Base-by-base conservation (phyloP, 1,284 basidiomycete genomes). In the Grifola frondosa region DNA sequence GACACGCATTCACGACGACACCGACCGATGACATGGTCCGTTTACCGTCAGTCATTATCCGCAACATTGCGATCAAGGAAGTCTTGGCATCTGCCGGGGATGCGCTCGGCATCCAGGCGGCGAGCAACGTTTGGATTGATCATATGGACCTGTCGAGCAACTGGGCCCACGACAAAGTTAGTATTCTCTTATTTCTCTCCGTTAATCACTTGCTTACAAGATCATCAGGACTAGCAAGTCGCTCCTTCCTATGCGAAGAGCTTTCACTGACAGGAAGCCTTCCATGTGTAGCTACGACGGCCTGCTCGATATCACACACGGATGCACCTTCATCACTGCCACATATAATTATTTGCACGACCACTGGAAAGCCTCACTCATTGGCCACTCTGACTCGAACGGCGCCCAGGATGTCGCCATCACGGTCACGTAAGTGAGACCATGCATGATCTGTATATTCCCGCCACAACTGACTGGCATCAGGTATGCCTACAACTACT, bases 41-140 rank as follows among this genome's bases (percentile, higher is more conserved):
- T n/a, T n/a, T n/a, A n/a, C n/a, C n/a, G n/a, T n/a, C n/a, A n/a
- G 35, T 37, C 24, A 76, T 76, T 53, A 66, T 75, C 48, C 67
- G 74, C 22, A 75, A 75, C 52, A 53, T 76, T 53, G 74, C 72
- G 55, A 68, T 76, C 43, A 70, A 70, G 30, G 75, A 75, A 56
- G 73, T 76, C 21, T 57, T 74, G 1, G 71, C 72, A n/a, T 48
- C 45, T 3, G 67, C 65, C 40, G 72, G 72, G 32, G 70, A 74
- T 53, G 68, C 67, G 22, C 63, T 73, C 40, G 72, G 69, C 24
- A 62, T 74, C 33, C 71, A 74, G 50, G 54, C 58, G n/a, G 49
- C 74, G n/a, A 59, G 55, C 42, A 63, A 71, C 49, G 71, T 75
- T 15, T 75, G 72, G 73, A 46, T 74, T 35, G 73, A 75, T 58